Base-by-base conservation (phyloP, 2,329 filamentous ascomycete genomes). In the Ophiostoma populinum region DNA sequence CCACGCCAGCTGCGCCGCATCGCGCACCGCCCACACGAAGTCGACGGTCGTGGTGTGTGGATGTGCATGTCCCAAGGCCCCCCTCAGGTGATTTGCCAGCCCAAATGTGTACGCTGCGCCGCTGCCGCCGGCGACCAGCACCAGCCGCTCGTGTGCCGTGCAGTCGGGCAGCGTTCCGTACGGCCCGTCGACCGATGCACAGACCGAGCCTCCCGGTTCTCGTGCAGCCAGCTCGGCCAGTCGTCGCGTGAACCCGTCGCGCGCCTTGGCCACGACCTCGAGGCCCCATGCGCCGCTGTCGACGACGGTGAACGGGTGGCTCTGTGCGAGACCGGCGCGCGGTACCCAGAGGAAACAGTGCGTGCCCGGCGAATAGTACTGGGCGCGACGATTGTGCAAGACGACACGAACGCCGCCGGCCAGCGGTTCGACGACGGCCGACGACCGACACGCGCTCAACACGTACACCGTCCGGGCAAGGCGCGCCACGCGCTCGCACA, bases 321-420 rank as follows among this genome's bases (percentile, higher is more conserved):
- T 69, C 47, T 75, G 63, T 9, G 61, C 51, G 1, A 55, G 38
- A 2, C 67, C 59, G 22, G 73, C 57, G 6, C 51, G 51, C 0
- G 70, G 70, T 7, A 75, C 57, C 65, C 67, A 74, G 18, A 75
- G 50, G 46, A 69, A 74, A 41, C 63, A 67, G 45, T 75, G 70
- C 35, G 62, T 61, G 4, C 67, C 69, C 1, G 69, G 57, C 2
- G 5, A 60, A 59, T 6, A 48, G 42, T 2, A 49, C 47, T 1
- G 56, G 39, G 2, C 58, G 56, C 9, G 17, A 5, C 22, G 28
- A 17, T 61, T 56, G 42, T 62, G 61, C 12, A 69, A 51, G 2
- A 62, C 46, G 2, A 68, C 48, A 12, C 59, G 53, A 2, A 58
- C 61, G 12, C 57, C 63, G 3, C 57, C 55, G 2, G 61, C 51